Conservation (phyloP, 129 eudicot genomes). For the Arctium minus region DNA sequence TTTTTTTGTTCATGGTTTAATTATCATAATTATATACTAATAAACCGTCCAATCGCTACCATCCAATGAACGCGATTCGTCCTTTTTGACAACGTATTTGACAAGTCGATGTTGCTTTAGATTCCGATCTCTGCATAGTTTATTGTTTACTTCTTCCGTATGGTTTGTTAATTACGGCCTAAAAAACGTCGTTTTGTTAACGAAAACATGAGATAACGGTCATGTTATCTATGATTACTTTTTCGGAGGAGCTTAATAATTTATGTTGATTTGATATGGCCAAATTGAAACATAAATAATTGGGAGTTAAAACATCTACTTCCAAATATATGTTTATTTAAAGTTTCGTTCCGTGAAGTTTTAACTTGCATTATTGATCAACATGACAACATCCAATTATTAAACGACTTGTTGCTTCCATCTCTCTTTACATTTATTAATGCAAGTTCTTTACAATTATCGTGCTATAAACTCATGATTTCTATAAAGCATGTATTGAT, state of each 20-base stretch:
- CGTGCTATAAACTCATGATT: neutral
- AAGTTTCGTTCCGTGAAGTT: neutral
- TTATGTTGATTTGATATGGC: neutral
- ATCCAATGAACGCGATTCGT: neutral
- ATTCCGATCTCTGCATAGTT: neutral
- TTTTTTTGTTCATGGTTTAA: neutral
- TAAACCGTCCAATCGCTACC: conserved; percentile 1
- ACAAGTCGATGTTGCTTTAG: neutral
- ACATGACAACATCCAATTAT: neutral
- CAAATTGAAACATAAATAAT: neutral
- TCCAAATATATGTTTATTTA: neutral
- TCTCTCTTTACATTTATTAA: neutral
- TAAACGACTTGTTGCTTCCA: neutral
- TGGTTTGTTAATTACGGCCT: neutral
- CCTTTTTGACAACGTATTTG: neutral
- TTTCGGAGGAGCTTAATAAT: neutral
- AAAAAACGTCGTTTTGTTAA: neutral
- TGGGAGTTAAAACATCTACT: neutral
- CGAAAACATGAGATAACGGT: neutral
- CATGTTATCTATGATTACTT: too few species aligned
- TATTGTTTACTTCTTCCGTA: neutral
- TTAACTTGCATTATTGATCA: neutral
- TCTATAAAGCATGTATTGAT: neutral
- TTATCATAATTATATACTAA: neutral
- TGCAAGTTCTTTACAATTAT: too few species aligned